Evolutionary conservation across 768 basidiomycete species (phyloP), one percentile per base, ranked within the genome.

Genomic region (Russula virescens): DNA sequence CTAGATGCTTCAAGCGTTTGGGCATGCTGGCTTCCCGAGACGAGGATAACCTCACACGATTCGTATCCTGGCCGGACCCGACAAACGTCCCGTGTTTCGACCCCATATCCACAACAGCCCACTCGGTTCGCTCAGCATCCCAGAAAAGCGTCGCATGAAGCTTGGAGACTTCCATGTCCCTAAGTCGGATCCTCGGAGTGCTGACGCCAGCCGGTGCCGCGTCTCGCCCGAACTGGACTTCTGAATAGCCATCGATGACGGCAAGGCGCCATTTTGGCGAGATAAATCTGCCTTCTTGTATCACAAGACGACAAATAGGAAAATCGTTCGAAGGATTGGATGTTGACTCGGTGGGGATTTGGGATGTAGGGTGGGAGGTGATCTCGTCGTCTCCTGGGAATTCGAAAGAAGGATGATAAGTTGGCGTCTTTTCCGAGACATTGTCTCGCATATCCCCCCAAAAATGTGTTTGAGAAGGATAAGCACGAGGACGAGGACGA

Each of bases 121-220:
- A 93, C 61, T 82, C 80, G 16, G 74, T 71, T 58, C 81, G 77
- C 31, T 72, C 71, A 38, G 75, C 74, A 70, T 91, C 85, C 86
- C 85, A 91, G 69, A 82, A 93, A 1, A 81, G 76, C 3, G 85
- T 88, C 10, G 89, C 86, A 69, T 94, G 91, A 57, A 87, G 66
- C 73, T 92, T 93, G 2, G 88, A 91, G 13, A 92, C 89, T 64
- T 82, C 81, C 85, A 94, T 87, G 74, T 93, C 90, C 73, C 88
- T 90, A 40, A 94, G 74, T 49, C 91, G 83, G 58, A 94, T 77
- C 31, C 85, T 79, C 13, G 89, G 87, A 5, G 73, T 83, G 13
- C 75, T 74, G 26, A 76, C 79, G 13, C 82, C 84, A 43, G 75
- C 64, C 2, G 79, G 74, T 1, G 83, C 76, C 46, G 79, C 72